phyloP scores from a whole-genome alignment of 495 filamentous ascomycete species.

The Neurospora sp. region DNA sequence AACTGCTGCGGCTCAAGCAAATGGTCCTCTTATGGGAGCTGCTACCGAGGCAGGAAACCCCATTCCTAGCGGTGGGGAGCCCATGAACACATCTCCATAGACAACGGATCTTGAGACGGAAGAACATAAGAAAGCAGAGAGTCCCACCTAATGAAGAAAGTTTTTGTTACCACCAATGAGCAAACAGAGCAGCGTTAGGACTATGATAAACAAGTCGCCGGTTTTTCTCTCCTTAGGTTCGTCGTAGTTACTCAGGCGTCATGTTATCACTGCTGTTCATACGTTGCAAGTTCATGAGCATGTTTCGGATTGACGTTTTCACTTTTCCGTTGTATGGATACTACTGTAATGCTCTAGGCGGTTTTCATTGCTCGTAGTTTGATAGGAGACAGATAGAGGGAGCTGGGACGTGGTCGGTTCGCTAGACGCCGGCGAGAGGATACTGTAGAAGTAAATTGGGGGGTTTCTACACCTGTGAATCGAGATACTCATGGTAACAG shows the following conservation, averaged over 20 bases:
- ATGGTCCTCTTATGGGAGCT: slow-evolving; percentile 12
- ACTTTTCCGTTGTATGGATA: neutral
- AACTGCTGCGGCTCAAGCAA: slow-evolving; percentile 33
- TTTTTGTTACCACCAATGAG: neutral
- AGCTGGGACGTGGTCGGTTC: too few relatives aligned
- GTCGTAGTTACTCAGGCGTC: neutral
- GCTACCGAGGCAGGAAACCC: neutral
- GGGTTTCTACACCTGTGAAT: too few relatives aligned
- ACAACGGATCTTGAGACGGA: slow-evolving; percentile 15
- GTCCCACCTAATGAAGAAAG: slow-evolving; percentile 16
- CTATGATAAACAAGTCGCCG: neutral
- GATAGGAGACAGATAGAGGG: too few relatives aligned
- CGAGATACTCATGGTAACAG: too few relatives aligned
- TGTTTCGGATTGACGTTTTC: neutral
- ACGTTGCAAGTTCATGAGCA: neutral
- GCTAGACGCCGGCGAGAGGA: too few relatives aligned
- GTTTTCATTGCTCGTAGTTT: neutral
- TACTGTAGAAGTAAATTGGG: too few relatives aligned
- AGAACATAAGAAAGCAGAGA: slow-evolving; percentile 8
- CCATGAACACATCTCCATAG: slow-evolving; percentile 52
- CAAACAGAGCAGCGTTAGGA: neutral
- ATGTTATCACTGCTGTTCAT: neutral
- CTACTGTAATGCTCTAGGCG: neutral
- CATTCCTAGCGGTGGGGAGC: slow-evolving; percentile 33
- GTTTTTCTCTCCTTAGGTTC: neutral